Evolutionary conservation across 306 rosid genomes (phyloP), one percentile per base, ranked within the genome.

Genomic region (Senna siamea): DNA sequence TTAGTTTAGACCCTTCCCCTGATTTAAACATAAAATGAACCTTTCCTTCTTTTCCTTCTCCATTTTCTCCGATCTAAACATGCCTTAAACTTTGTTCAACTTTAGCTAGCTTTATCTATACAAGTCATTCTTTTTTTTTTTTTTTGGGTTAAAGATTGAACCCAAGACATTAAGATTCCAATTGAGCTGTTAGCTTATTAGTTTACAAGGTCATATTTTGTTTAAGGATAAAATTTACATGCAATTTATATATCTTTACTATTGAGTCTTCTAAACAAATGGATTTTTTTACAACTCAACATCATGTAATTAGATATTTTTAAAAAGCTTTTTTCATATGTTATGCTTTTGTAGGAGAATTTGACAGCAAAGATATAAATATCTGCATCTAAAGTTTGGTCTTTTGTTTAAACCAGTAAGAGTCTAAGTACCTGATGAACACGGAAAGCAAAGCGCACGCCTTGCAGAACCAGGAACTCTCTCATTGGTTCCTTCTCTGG

Each of bases 391-490:
- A 26, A 26, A 26, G 30, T 26, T n/a, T 26, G 30, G 30, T 26
- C 2, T n/a, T 13, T 46, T 46, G 18, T 60, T n/a, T 7, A 34
- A 22, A 34, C 2, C 6, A 4, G 18, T 9, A 9, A 18, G 18
- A 28, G 30, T 7, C 38, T 47, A 55, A 34, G 38, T 88, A 89
- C 96, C 96, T 92, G 98, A 86, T 92, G 98, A 78, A 89, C 92
- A 14, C 93, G 90, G 83, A 92, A 92, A 52, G 98, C 98, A 34
- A 92, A 92, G 19, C 92, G 96, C 22, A 92, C 96, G 26, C 98
- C 98, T 78, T 92, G 97, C 43, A 92, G 84, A 76, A 85, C 69
- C 43, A 89, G 76, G 58, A 89, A 92, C 82, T 92, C 96, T 83
- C 93, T 85, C 53, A 58, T 77, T 7, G 96, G 98, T 80, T 92